phyloP scores from a whole-genome alignment of 2,329 filamentous ascomycete species.

The Polychaeton citri region DNA sequence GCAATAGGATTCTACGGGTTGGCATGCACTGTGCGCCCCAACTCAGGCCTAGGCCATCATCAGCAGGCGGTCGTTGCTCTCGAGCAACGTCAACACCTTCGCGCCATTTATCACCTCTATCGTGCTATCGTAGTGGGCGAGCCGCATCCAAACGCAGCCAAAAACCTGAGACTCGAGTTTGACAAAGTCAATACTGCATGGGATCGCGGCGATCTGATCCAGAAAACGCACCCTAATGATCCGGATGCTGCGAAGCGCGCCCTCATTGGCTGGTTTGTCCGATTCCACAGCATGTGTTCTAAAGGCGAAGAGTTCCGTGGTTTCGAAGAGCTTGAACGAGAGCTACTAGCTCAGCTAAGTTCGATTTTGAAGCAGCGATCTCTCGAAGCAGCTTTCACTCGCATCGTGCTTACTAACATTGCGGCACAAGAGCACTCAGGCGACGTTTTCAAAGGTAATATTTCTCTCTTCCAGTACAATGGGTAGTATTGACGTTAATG shows the following conservation, averaged over 20 bases:
- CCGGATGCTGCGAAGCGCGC: slow-evolving; percentile 47
- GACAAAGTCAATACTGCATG: slow-evolving; percentile 47
- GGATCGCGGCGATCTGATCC: slow-evolving; percentile 41
- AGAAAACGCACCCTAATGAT: slow-evolving; percentile 23
- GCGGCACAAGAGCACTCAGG: slow-evolving; percentile 64
- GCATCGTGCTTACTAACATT: slow-evolving; percentile 76
- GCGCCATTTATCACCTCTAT: slow-evolving; percentile 81
- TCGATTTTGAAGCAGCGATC: slow-evolving; percentile 58
- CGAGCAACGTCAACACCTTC: slow-evolving; percentile 64
- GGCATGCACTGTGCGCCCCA: slow-evolving; percentile 64
- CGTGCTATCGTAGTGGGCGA: slow-evolving; percentile 62
- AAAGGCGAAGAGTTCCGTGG: slow-evolving; percentile 60
- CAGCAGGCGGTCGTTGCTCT: slow-evolving; percentile 80
- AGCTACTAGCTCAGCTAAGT: slow-evolving; percentile 67
- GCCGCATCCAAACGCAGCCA: slow-evolving; percentile 59
- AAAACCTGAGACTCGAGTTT: slow-evolving; percentile 72
- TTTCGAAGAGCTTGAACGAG: slow-evolving; percentile 70
- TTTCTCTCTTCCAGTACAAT: neutral
- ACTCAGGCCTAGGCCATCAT: slow-evolving; percentile 72
- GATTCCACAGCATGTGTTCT: slow-evolving; percentile 74
- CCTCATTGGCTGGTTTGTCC: slow-evolving; percentile 69
- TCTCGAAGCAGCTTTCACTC: slow-evolving; percentile 53
- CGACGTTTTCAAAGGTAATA: slow-evolving; percentile 44
- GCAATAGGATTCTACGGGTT: slow-evolving; percentile 76
- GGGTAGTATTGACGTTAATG: slow-evolving; percentile 3